Conservation (phyloP, 768 basidiomycete species). For the Daedaleopsis nitida region DNA sequence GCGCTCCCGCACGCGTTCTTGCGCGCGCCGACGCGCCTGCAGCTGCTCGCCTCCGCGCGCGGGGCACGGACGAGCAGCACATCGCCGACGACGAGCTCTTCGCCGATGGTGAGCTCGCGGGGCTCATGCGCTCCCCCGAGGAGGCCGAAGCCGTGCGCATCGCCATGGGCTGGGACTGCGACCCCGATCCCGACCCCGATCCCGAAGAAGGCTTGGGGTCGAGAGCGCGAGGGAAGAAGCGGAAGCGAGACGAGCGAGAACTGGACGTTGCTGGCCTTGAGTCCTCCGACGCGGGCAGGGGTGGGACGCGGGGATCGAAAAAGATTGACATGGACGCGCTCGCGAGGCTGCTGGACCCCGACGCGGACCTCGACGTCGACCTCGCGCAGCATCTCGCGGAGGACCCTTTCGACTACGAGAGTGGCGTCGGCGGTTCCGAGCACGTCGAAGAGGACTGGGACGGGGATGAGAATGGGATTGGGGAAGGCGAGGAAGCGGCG, state of each 20-base stretch:
- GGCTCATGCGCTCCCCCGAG: conserved; percentile 51
- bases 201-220: neutral
- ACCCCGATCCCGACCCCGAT: neutral
- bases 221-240: conserved; percentile 21
- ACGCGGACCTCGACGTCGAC: conserved; percentile 25
- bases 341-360: conserved; percentile 46
- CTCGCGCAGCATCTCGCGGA: conserved; percentile 25
- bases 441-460: conserved; percentile 3
- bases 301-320: conserved; percentile 35
- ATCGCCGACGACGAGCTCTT: conserved; percentile 77
- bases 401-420: neutral
- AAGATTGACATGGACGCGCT: conserved; percentile 62
- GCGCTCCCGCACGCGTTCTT: conserved; percentile 31
- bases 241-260: conserved; percentile 11
- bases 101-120: conserved; percentile 66
- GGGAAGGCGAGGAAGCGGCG: neutral
- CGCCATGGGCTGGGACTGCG: conserved; percentile 38
- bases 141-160: conserved; percentile 49
- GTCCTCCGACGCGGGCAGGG: conserved; percentile 23
- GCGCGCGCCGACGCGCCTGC: conserved; percentile 60
- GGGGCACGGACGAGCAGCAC: conserved; percentile 53
- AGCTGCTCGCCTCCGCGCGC: conserved; percentile 57
- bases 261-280: too few relatives aligned
- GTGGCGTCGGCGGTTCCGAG: conserved; percentile 14
- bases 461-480: neutral